These are phyloP conservation scores for Pestalotiopsis sp. DNA, from an alignment of 2,329 filamentous ascomycete genomes.

Conservation along the genomic window DNA sequence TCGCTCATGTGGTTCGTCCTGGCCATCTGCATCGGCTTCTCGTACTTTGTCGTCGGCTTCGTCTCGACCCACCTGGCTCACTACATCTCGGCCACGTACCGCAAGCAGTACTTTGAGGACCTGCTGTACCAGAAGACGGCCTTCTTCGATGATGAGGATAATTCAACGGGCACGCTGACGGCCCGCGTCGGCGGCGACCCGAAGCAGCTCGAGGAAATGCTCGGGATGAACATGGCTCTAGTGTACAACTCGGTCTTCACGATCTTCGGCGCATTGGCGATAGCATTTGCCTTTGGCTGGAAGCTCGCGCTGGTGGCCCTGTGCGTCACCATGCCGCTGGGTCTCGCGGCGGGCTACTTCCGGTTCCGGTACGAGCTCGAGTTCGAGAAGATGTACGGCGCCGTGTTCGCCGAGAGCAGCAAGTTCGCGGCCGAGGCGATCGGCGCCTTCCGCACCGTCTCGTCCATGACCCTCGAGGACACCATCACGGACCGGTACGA, in stretches of 20 bases:
- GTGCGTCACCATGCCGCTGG: conserved; percentile 60
- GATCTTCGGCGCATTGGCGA: conserved; percentile 64
- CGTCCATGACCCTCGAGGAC: conserved; percentile 70
- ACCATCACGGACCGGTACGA: conserved; percentile 65
- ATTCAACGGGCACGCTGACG: conserved; percentile 63
- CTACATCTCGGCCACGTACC: conserved; percentile 55
- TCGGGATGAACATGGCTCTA: conserved; percentile 63
- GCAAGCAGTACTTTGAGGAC: conserved; percentile 62
- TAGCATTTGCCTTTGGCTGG: conserved; percentile 76
- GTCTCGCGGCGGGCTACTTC: conserved; percentile 50
- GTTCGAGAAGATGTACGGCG: conserved; percentile 70
- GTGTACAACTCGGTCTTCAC: conserved; percentile 52
- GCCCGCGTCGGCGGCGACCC: conserved; percentile 59
- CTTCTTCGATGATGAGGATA: conserved; percentile 64
- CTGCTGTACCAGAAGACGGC: conserved; percentile 62
- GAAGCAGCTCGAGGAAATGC: conserved; percentile 63
- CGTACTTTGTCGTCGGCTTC: conserved; percentile 54
- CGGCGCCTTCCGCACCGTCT: conserved; percentile 72
- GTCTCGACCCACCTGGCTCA: conserved; percentile 49
- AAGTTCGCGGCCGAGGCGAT: conserved; percentile 77
- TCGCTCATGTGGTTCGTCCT: conserved; percentile 67
- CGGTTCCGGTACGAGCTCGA: conserved; percentile 62
- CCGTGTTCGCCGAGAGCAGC: conserved; percentile 71
- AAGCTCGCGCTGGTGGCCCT: conserved; percentile 72
- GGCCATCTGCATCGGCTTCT: conserved; percentile 53